phyloP scores from a whole-genome alignment of 1,284 basidiomycete species.

The Apiotrichum laibachii region DNA sequence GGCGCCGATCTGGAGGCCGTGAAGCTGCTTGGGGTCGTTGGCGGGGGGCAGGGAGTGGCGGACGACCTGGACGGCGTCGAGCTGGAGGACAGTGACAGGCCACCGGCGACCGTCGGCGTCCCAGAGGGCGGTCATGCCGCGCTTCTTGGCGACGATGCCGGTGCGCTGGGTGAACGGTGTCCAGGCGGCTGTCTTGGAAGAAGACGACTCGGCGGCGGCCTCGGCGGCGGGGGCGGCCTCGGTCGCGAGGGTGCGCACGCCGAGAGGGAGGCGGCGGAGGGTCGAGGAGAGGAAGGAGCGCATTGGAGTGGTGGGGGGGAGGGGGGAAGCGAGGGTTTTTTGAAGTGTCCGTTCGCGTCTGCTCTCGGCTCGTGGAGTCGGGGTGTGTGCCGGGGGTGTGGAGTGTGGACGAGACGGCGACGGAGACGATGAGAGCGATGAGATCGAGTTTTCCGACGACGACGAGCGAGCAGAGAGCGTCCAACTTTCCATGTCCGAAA shows the following conservation, averaged over 20 bases:
- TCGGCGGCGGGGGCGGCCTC: constrained; percentile 19
- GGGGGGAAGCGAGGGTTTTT: neutral
- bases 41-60: constrained; percentile 38
- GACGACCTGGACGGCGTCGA: constrained; percentile 55
- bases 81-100: constrained; percentile 83
- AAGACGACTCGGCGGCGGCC: constrained; percentile 11
- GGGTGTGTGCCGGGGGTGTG: neutral
- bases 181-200: constrained; percentile 57
- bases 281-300: constrained; percentile 25
- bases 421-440: too few relatives aligned
- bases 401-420: neutral
- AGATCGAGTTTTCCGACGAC: neutral
- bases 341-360: too few relatives aligned
- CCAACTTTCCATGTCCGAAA: neutral
- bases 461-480: too few relatives aligned
- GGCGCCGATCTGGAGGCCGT: constrained; percentile 81
- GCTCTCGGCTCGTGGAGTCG: too few relatives aligned
- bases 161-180: constrained; percentile 81
- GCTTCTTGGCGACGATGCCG: constrained; percentile 91
- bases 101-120: constrained; percentile 80
- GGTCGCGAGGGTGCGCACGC: constrained; percentile 23
- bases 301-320: constrained; percentile 20
- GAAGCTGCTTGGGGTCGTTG: constrained; percentile 58
- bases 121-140: constrained; percentile 94
- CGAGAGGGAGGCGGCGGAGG: constrained; percentile 14